Conservation (phyloP, 164 flowering plant species). For the Protea cynaroides region DNA sequence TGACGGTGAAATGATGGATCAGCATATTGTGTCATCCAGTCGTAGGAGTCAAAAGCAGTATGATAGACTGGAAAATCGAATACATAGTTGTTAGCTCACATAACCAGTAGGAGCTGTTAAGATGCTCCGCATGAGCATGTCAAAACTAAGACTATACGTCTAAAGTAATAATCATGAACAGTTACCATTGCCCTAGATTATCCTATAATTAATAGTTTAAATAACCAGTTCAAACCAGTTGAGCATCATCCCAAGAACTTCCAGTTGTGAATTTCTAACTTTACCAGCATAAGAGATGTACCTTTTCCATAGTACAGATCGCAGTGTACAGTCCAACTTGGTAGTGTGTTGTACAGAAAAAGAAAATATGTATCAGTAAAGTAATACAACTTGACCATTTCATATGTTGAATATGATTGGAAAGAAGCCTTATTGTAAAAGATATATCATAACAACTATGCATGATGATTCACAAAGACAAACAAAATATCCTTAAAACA, state of each 20-base stretch:
- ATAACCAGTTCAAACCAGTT: background rate
- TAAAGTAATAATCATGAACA: background rate
- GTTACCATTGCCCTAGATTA: background rate
- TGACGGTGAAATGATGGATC: slow-evolving; percentile 92
- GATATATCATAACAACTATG: too few relatives aligned
- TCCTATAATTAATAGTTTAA: background rate
- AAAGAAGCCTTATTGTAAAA: too few relatives aligned
- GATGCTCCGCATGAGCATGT: background rate
- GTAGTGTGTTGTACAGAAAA: too few relatives aligned
- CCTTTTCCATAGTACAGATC: slow-evolving; percentile 89
- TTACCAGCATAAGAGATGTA: slow-evolving; percentile 8
- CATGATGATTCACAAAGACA: too few relatives aligned
- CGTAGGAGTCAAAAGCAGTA: slow-evolving; percentile 82
- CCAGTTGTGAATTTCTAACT: background rate
- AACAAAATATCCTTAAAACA: too few relatives aligned
- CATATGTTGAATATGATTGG: too few relatives aligned
- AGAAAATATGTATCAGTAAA: background rate
- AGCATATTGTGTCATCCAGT: slow-evolving; percentile 68
- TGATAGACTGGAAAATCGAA: slow-evolving; percentile 93
- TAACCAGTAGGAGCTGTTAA: background rate
- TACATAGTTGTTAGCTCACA: background rate
- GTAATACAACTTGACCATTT: too few relatives aligned
- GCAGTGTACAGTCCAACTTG: slow-evolving; percentile 23
- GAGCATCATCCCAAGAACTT: background rate
- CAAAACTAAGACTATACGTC: background rate